Base-by-base conservation (phyloP, 306 rosid species). In the Cicer chorassanicum region DNA sequence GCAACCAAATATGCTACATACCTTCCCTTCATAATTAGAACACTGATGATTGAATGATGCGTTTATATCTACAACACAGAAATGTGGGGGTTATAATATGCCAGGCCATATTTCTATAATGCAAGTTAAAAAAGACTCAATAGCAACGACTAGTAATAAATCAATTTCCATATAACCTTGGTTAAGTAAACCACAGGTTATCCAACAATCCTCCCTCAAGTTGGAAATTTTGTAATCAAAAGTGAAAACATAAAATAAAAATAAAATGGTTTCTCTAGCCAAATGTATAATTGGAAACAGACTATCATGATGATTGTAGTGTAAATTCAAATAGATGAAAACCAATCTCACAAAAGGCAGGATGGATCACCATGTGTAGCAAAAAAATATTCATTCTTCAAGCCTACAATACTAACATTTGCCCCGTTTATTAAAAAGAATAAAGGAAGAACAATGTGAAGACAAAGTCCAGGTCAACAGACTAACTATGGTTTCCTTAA, bases 1-100 rank as follows among this genome's bases (percentile, higher is more conserved):
- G 70, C 15, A 67, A 76, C 36, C 53, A 80, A 48, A 18, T 59
- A 70, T 64, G 62, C 15, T 60, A 83, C 88, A 67, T 70, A 93
- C 98, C 94, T 93, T 93, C 74, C 98, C 98, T 80, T 82, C 84
- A 84, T 89, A 88, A 85, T 89, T 91, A 71, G 53, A 46, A 69
- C 97, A 93, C 21, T 83, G 87, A 83, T 82, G 89, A 77, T 91
- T 91, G 89, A 93, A 93, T 51, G 90, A 80, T 12, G 82, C 90
- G 77, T 91, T 93, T 72, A 93, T 91, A 80, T 89, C 98, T 93
- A 86, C 77, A 83, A 81, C 43, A 78, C 78, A 36, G 49, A 77
- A 54, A 42, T 62, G 50, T 7, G 61, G 40, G 51, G 44, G 19
- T 80, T 65, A 78, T 24, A 56, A 64, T 8, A 76, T 55, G 68